Base-by-base conservation (phyloP, 208 protist species). In the Wallacemonas sp. region DNA sequence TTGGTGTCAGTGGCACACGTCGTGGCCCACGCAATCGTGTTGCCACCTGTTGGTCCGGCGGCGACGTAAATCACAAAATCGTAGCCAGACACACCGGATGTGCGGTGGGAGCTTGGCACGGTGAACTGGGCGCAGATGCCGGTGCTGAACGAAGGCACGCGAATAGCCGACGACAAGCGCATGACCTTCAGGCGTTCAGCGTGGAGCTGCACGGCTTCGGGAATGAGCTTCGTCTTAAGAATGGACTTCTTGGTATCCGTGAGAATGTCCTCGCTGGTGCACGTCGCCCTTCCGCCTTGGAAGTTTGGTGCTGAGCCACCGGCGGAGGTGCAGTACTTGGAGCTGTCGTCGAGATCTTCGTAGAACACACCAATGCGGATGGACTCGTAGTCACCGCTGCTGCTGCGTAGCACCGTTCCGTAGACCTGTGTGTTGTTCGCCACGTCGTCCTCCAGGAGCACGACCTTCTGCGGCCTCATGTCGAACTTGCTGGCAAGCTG, bases 21-120 rank as follows among this genome's bases (percentile, higher is more conserved):
- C 21, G 19, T 48, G 10, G 87, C 72, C 77, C 85, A 93, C 54
- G 80, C 71, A 12, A 65, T 9, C n/a, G 55, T 65, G 21, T 22
- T 41, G 53, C 21, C 12, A 10, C 3, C 9, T 0, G 60, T 69
- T 12, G 79, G 78, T 5, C 60, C 83, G 1, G 87, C 58, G 9
- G 78, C 42, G 2, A 92, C 76, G 74, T 92, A 93, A 9, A 95
- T 10, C 17, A 92, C 50, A 52, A 88, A 85, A 69, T 95, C 87
- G 10, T 55, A 46, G 38, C 73, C 65, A 12, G 26, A 44, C 4
- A 91, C 66, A 12, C 84, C 85, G 0, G 4, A 33, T 0, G 61
- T 86, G n/a, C 37, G 1, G 68, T 92, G 81, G 3, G 9, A 12
- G 0, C 2, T 4, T 19, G 89, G 85, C 12, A 94, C 54, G 0